Conservation (phyloP, 371 early-diverging fungal genomes). For the Chytridium lagenaria region DNA sequence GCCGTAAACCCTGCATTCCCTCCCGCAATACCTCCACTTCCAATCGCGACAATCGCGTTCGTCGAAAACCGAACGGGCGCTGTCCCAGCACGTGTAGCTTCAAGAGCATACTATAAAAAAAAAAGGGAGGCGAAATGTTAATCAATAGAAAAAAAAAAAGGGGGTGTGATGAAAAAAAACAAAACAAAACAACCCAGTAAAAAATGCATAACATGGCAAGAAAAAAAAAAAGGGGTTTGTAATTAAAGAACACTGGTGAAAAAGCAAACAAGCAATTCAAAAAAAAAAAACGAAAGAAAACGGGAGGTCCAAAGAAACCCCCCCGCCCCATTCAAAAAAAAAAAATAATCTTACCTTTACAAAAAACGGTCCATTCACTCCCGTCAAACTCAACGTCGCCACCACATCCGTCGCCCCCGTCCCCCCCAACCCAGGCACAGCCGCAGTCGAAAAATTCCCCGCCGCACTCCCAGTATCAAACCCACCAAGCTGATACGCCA, state of each 20-base stretch:
- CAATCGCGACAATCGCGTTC: neutral
- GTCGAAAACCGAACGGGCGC: neutral
- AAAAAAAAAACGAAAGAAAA: no score
- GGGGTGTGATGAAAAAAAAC: neutral
- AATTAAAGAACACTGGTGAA: no score
- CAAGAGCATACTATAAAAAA: neutral
- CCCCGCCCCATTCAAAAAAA: no score
- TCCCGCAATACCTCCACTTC: neutral
- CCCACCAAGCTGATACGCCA: neutral
- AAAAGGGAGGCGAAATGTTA: neutral
- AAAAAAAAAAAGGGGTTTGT: no score
- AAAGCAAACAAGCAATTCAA: no score
- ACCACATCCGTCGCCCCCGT: neutral
- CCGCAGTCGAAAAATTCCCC: neutral
- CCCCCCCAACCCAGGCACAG: neutral
- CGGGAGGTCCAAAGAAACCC: no score
- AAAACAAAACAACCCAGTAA: neutral
- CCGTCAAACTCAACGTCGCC: neutral
- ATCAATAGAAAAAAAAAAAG: neutral
- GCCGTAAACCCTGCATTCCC: neutral
- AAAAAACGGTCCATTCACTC: neutral
- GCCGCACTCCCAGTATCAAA: neutral
- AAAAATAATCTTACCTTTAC: no score
- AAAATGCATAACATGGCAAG: no score
- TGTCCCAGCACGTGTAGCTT: neutral